phyloP scores from a whole-genome alignment of 352 stramenopile species.

The Phytophthora ramorum region DNA sequence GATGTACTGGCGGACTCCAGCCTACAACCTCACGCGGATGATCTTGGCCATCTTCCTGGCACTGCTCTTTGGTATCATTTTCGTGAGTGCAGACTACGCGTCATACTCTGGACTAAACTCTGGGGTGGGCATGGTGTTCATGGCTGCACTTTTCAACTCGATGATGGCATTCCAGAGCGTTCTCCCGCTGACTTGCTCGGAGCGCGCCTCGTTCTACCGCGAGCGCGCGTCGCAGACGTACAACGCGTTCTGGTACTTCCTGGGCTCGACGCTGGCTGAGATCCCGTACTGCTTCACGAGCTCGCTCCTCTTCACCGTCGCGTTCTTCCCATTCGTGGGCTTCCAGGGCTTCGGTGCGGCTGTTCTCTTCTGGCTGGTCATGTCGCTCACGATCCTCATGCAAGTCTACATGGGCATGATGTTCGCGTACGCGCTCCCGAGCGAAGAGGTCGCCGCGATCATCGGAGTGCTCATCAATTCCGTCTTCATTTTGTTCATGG shows the following conservation, averaged over 20 bases:
- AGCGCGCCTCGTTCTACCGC: conserved; percentile 68
- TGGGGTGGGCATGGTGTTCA: conserved; percentile 76
- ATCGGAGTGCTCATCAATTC: conserved; percentile 51
- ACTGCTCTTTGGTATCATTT: conserved; percentile 72
- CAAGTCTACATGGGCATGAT: conserved; percentile 80
- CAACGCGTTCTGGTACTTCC: conserved; percentile 77
- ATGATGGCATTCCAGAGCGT: conserved; percentile 67
- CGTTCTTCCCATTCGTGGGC: conserved; percentile 16
- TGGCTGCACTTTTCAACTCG: conserved; percentile 58
- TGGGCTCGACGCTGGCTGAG: conserved; percentile 83
- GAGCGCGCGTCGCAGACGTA: conserved; percentile 93
- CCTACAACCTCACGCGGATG: conserved; percentile 77
- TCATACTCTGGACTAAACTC: conserved; percentile 37
- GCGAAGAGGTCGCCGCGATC: conserved; percentile 48
- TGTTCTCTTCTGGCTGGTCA: conserved; percentile 35
- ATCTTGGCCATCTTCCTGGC: conserved; percentile 65
- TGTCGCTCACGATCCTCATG: conserved; percentile 38
- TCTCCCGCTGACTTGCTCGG: conserved; percentile 78
- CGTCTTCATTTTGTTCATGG: conserved; percentile 65
- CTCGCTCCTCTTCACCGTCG: conserved; percentile 5
- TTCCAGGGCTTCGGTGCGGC: conserved; percentile 5
- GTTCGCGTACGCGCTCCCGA: conserved; percentile 63
- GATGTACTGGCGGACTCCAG: conserved; percentile 53
- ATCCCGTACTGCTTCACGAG: conserved; percentile 42
- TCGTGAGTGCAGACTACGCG: conserved; percentile 33